Evolutionary conservation across 2,329 filamentous ascomycete species (phyloP).

Genomic region (Hypoxylon sp.): DNA sequence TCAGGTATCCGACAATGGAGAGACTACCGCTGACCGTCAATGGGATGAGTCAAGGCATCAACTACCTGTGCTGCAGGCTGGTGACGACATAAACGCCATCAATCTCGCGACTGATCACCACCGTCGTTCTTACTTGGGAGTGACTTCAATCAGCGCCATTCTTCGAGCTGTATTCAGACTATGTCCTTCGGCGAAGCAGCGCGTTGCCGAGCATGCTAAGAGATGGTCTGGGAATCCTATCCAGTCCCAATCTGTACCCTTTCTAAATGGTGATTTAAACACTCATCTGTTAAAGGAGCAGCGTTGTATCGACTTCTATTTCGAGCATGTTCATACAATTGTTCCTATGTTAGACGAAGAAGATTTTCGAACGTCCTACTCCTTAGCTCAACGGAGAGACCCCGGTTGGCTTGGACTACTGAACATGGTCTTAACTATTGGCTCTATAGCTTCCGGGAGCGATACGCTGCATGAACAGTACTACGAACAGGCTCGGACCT

Average conservation of each 20-base stretch:
- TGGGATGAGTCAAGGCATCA: conserved; percentile 40
- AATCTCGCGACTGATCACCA: conserved; percentile 39
- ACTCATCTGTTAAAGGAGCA: conserved; percentile 36
- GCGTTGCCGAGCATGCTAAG: conserved; percentile 38
- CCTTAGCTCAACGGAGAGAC: conserved; percentile 28
- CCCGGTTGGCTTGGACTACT: conserved; percentile 36
- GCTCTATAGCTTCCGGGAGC: conserved; percentile 39
- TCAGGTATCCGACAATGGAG: conserved; percentile 37
- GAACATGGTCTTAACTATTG: conserved; percentile 40
- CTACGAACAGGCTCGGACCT: conserved; percentile 35
- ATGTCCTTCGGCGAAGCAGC: conserved; percentile 36
- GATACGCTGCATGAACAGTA: conserved; percentile 38
- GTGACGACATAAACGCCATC: conserved; percentile 39
- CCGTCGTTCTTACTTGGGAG: conserved; percentile 36
- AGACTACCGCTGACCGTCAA: conserved; percentile 34
- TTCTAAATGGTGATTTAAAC: conserved; percentile 27
- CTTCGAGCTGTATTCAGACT: conserved; percentile 36
- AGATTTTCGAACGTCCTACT: conserved; percentile 35
- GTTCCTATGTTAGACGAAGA: conserved; percentile 40
- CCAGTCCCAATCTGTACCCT: conserved; percentile 22
- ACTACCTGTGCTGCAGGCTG: conserved; percentile 32
- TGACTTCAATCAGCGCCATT: conserved; percentile 39
- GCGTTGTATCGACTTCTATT: conserved; percentile 40
- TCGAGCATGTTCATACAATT: conserved; percentile 39
- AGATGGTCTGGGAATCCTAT: conserved; percentile 33